Evolutionary conservation across 2,329 filamentous ascomycete species (phyloP).

Genomic region (Aspergillus aculeatinus): DNA sequence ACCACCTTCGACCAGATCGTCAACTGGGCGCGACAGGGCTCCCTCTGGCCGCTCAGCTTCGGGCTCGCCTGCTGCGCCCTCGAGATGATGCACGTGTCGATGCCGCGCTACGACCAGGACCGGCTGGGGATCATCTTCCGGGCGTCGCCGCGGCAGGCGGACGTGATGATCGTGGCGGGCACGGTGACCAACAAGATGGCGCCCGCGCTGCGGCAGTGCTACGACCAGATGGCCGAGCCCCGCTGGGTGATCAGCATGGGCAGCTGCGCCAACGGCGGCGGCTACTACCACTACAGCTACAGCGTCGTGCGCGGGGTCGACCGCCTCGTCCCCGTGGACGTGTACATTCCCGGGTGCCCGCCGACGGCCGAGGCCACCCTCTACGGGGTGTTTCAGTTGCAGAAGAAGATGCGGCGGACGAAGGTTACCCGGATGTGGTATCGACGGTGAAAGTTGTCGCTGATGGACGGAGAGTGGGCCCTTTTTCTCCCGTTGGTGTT

Average conservation of each 20-base stretch:
- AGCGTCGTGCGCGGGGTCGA: slow-evolving; percentile 73
- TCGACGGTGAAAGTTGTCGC: slow-evolving; percentile 7
- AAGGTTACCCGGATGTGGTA: slow-evolving; percentile 56
- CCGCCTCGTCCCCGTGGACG: slow-evolving; percentile 73
- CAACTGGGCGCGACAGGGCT: slow-evolving; percentile 83
- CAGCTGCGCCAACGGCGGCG: slow-evolving; percentile 78
- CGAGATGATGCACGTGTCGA: slow-evolving; percentile 91
- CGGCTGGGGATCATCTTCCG: slow-evolving; percentile 86
- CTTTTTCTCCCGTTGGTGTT: too few species aligned
- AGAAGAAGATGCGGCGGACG: slow-evolving; percentile 68
- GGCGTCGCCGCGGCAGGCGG: slow-evolving; percentile 80
- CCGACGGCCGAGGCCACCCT: slow-evolving; percentile 54
- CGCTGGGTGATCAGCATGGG: slow-evolving; percentile 86
- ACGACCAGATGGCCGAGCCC: slow-evolving; percentile 93
- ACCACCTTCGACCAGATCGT: slow-evolving; percentile 29
- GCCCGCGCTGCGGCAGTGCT: slow-evolving; percentile 80
- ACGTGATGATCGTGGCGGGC: slow-evolving; percentile 89
- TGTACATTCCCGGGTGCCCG: slow-evolving; percentile 74
- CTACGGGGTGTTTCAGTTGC: slow-evolving; percentile 69
- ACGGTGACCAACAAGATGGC: slow-evolving; percentile 96
- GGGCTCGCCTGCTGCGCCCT: slow-evolving; percentile 85
- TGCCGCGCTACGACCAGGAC: slow-evolving; percentile 85
- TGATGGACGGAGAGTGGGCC: too few species aligned
- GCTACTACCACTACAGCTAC: slow-evolving; percentile 87
- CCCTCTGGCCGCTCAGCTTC: slow-evolving; percentile 86